Base-by-base conservation (phyloP, 2,329 filamentous ascomycete species). In the Microcyclospora tardicrescens region DNA sequence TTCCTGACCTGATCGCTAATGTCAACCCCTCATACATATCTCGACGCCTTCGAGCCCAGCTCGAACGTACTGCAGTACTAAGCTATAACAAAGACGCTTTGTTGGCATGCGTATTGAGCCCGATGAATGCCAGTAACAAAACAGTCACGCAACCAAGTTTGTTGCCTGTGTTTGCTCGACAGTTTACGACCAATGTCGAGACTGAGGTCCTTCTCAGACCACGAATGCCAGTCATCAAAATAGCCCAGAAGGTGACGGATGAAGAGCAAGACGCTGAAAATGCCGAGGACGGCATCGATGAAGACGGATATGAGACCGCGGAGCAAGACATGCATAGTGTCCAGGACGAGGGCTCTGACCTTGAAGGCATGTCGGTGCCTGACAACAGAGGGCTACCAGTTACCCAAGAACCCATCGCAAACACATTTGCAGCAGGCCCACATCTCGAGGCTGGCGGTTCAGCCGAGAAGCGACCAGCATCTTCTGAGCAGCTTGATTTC, bases 21-120 rank as follows among this genome's bases (percentile, higher is more conserved):
- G 61, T 91, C 2, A 77, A 80, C 1, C 74, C 81, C 40, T 67
- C 75, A 36, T 69, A 76, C 54, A 62, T 93, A 29, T 73, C 81
- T n/a, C 74, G 79, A 8, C 74, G 81, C 2, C 56, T 84, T 14
- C 79, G 89, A 37, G 73, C 78, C 10, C 75, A 84, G 35, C 69
- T 94, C 45, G 85, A 95, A 54, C 81, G 83, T 46, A 84, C 83
- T 2, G 81, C 84, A 14, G 80, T 94, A 40, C 63, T 94, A 15
- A 73, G 69, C 5, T 69, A 71, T 42, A 71, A 79, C 57, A 78
- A 77, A 54, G 68, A 78, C 27, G 80, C 82, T 32, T 83, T 95
- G 72, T 55, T 91, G 10, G 77, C 85, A 5, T 89, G 84, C 57
- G 77, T 93, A 10, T 65, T 95, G 42, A 85, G 91, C 58, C 84